These are phyloP conservation scores for Brettanomyces naardenensis DNA, from an alignment of 805 yeast species.

Conservation along the genomic window DNA sequence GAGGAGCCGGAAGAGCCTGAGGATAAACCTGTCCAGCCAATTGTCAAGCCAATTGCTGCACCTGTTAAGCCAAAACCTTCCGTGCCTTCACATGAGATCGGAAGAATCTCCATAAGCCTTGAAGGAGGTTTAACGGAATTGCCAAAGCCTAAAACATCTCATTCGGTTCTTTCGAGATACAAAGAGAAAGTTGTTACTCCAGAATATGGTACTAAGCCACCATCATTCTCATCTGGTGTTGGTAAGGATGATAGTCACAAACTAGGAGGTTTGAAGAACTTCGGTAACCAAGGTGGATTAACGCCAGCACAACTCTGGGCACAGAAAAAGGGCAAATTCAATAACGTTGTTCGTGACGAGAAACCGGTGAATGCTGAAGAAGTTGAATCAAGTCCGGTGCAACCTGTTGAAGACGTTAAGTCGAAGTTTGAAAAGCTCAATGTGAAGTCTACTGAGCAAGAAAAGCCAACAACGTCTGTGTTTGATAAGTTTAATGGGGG, in stretches of 20 bases:
- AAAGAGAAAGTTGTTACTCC: constrained; percentile 28
- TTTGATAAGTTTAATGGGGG: constrained; percentile 6
- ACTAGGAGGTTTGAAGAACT: constrained; percentile 54
- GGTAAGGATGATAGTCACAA: constrained; percentile 33
- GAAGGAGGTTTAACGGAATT: constrained; percentile 43
- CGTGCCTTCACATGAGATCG: constrained; percentile 30
- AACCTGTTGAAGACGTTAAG: constrained; percentile 26
- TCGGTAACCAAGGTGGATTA: constrained; percentile 66
- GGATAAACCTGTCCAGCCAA: constrained; percentile 26
- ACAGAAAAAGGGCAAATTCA: constrained; percentile 69
- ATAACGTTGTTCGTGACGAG: constrained; percentile 29
- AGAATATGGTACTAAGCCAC: constrained; percentile 28
- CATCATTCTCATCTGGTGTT: constrained; percentile 13
- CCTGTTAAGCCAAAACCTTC: constrained; percentile 34
- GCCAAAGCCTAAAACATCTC: constrained; percentile 53
- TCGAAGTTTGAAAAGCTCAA: constrained; percentile 23
- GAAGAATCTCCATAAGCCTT: constrained; percentile 34
- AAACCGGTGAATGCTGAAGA: constrained; percentile 24
- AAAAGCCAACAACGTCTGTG: constrained; percentile 14
- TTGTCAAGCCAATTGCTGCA: background rate
- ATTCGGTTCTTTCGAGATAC: constrained; percentile 44
- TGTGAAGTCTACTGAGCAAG: constrained; percentile 13
- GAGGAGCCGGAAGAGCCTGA: constrained; percentile 26
- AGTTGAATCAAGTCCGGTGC: constrained; percentile 11
- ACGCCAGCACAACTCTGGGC: constrained; percentile 97